Evolutionary conservation across 257 asterid genomes (phyloP), one percentile per base, ranked within the genome.

Genomic region (Handroanthus guayacan): DNA sequence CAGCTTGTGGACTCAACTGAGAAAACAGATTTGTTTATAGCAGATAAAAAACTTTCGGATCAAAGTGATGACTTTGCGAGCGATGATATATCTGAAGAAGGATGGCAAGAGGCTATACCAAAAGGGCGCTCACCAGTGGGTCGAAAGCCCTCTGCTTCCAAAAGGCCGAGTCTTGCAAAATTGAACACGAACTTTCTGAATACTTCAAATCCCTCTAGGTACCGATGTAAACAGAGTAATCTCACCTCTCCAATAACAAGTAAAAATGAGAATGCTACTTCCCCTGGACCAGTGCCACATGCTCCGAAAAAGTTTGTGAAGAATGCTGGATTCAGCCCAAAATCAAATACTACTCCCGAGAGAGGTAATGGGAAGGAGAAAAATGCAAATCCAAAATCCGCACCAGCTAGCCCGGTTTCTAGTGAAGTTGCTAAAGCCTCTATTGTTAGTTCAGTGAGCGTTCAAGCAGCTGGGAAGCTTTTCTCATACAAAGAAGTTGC

Each of bases 401-500:
- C 89, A 34, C 91, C 94, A 6, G 76, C 81, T 78, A 88, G 79
- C 83, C 91, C 96, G 77, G 86, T 89, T 85, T 79, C 87, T 43
- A 65, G 50, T 68, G 92, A 88, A 88, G 81, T 75, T 36, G 73
- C 78, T 61, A 92, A 88, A 77, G 80, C 89, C 67, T 82, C 92
- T 51, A 69, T 72, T 71, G 82, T 70, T 72, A 82, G 88, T 85
- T 84, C 95, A 8, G 88, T 81, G 74, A 90, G 90, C 48, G 87
- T 84, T 85, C 96, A 89, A 76, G 85, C 90, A 76, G 85, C 91
- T 41, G 89, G 95, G 81, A 94, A 94, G 79, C 85, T 82, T 10
- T 92, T 92, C 75, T 91, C 98, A 3, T 93, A 93, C 86, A 93
- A 91, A 82, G 97, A 93, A 78, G 97, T 93, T 69, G 98, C 97